Conservation (phyloP, 495 filamentous ascomycete species). For the Rusavskia elegans region DNA sequence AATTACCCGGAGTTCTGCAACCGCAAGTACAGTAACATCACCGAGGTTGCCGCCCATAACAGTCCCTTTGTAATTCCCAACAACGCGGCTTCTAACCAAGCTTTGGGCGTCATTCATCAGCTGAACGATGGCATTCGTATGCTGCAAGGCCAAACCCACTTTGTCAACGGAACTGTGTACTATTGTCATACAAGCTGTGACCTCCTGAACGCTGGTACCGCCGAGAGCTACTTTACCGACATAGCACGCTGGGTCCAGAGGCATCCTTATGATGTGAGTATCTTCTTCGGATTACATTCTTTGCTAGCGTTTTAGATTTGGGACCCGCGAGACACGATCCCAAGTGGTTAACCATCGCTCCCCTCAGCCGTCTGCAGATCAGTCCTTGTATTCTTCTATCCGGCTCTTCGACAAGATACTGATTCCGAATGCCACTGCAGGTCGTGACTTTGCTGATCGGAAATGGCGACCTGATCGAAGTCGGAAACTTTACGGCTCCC, state of each 20-base stretch:
- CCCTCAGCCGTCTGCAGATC: too few relatives aligned
- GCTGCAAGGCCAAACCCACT: slow-evolving; percentile 75
- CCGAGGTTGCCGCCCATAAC: slow-evolving; percentile 75
- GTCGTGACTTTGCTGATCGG: slow-evolving; percentile 70
- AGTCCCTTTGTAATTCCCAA: slow-evolving; percentile 58
- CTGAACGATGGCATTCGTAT: slow-evolving; percentile 81
- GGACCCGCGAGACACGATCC: too few relatives aligned
- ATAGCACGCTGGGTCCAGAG: slow-evolving; percentile 57
- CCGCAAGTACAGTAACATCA: slow-evolving; percentile 78
- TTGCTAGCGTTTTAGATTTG: too few relatives aligned
- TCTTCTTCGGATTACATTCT: too few relatives aligned
- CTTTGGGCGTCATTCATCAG: slow-evolving; percentile 50
- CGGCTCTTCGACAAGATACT: too few relatives aligned
- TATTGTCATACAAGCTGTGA: slow-evolving; percentile 68
- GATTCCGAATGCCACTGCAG: too few relatives aligned
- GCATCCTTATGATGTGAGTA: slow-evolving; percentile 64
- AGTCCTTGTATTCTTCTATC: too few relatives aligned
- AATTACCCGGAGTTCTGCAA: slow-evolving; percentile 69
- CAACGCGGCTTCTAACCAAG: slow-evolving; percentile 68
- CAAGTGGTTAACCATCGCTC: too few relatives aligned
- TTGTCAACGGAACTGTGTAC: slow-evolving; percentile 38
- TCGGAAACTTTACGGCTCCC: slow-evolving; percentile 40
- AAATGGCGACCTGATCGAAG: slow-evolving; percentile 55
- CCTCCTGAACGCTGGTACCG: slow-evolving; percentile 61
- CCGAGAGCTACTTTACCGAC: slow-evolving; percentile 52